Evolutionary conservation across 2,329 filamentous ascomycete species (phyloP), one percentile per base, ranked within the genome.

Genomic region (Fusarium scirpi): DNA sequence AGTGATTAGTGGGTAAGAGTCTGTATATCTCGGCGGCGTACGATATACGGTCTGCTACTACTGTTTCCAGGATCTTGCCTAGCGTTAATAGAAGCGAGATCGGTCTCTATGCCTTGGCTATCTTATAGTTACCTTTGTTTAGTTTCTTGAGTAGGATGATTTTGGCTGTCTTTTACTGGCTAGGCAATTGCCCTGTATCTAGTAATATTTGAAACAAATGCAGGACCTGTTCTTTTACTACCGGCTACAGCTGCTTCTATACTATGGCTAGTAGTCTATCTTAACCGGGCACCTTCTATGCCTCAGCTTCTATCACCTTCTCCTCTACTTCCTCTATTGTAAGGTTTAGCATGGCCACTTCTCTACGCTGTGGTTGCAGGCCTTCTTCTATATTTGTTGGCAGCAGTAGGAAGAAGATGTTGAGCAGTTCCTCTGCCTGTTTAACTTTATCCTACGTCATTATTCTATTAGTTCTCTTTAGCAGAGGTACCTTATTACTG

Each of bases 11-110:
- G 2, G 56, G 56, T 11, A 59, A 5, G 7, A 60, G 43, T 27
- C 57, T 9, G 41, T 12, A 46, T 13, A 25, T 32, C 24, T 51
- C 34, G 2, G 18, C 34, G 1, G 55, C 38, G 7, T 58, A 18
- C 8, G 55, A 49, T 20, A 51, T 58, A 0, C 46, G 5, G 3
- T 58, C 45, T 8, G 55, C 45, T 5, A 58, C 11, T 2, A 49
- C 55, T 3, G 45, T 5, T n/a, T 57, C 30, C 2, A 57, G 15
- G 1, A 57, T 29, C 62, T 78, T 79, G 8, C 74, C 74, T 1
- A 78, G 58, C 8, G 69, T 78, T 4, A 70, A 54, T 2, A 78
- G 64, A 1, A 77, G 70, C 15, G 71, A 76, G 63, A 77, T 78
- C 22, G 63, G 71, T 49, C 74, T 56, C 69, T 61, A 77, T 12